phyloP scores from a whole-genome alignment of 164 flowering plant species.

The Pachysandra terminalis region DNA sequence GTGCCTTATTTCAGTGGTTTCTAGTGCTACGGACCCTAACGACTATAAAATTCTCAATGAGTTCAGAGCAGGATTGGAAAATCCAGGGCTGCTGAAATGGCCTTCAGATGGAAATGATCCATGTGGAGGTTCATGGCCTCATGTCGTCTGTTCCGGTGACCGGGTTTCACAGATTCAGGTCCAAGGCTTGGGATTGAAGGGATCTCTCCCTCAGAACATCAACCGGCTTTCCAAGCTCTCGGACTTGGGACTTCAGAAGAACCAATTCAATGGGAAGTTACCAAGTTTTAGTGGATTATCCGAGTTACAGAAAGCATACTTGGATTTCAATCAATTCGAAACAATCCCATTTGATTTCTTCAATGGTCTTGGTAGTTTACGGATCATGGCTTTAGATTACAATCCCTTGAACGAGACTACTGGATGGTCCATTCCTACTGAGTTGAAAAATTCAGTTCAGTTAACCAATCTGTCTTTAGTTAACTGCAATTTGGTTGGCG shows the following conservation, averaged over 20 bases:
- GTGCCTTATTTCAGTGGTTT: conserved; percentile 17
- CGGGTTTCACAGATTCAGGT: conserved; percentile 78
- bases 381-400: conserved; percentile 54
- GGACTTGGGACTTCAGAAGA: conserved; percentile 70
- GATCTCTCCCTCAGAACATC: conserved; percentile 62
- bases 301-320: conserved; percentile 50
- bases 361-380: conserved; percentile 45
- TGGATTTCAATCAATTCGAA: conserved; percentile 64
- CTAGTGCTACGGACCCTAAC: conserved; percentile 45
- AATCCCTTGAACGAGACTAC: conserved; percentile 54
- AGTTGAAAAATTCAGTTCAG: conserved; percentile 42
- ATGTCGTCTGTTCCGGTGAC: conserved; percentile 48
- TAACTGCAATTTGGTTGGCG: conserved; percentile 49
- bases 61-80: conserved; percentile 62
- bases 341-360: conserved; percentile 70
- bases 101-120: conserved; percentile 60
- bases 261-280: conserved; percentile 53
- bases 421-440: conserved; percentile 65
- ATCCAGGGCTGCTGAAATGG: conserved; percentile 74
- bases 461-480: conserved; percentile 50
- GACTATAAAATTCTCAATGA: conserved; percentile 54
- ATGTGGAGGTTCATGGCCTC: conserved; percentile 72
- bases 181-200: conserved; percentile 49
- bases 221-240: conserved; percentile 51
- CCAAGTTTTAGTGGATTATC: conserved; percentile 73